phyloP scores from a whole-genome alignment of 2,329 filamentous ascomycete species.

The Botrytis fabae region DNA sequence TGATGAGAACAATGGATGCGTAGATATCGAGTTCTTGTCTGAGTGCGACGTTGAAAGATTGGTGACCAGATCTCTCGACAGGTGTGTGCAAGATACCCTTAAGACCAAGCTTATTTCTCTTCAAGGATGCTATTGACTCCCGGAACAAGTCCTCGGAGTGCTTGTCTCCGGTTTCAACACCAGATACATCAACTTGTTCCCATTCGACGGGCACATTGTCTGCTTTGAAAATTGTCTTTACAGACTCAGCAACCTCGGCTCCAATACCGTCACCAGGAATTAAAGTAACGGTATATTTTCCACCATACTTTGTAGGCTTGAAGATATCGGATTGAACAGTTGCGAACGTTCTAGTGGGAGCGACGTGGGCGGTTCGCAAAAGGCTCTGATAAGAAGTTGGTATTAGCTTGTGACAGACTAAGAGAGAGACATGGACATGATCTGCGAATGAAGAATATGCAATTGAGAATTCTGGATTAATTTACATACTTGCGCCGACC shows the following conservation, averaged over 20 bases:
- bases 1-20: conserved; percentile 95
- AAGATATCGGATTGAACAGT: conserved; percentile 94
- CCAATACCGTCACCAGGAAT: conserved; percentile 99
- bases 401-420: conserved; percentile 21
- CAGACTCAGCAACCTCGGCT: conserved; percentile 94
- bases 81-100: conserved; percentile 99
- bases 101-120: conserved; percentile 97
- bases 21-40: conserved; percentile 99
- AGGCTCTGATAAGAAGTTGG: conserved; percentile 40
- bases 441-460: conserved; percentile 27
- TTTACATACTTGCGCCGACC: conserved; percentile 49
- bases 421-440: not conserved
- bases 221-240: conserved; percentile 99
- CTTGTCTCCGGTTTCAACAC: conserved; percentile 78
- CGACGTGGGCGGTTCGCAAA: conserved; percentile 37
- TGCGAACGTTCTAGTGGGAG: conserved; percentile 55
- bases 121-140: conserved; percentile 91
- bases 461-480: conserved; percentile 31
- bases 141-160: conserved; percentile 93
- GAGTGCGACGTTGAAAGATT: conserved; percentile 99
- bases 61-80: conserved; percentile 93
- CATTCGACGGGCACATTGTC: conserved; percentile 98
- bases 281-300: conserved; percentile 98
- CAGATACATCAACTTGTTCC: conserved; percentile 96
- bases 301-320: conserved; percentile 94